Conservation (phyloP, 768 basidiomycete genomes). For the Boletus bicolor region DNA sequence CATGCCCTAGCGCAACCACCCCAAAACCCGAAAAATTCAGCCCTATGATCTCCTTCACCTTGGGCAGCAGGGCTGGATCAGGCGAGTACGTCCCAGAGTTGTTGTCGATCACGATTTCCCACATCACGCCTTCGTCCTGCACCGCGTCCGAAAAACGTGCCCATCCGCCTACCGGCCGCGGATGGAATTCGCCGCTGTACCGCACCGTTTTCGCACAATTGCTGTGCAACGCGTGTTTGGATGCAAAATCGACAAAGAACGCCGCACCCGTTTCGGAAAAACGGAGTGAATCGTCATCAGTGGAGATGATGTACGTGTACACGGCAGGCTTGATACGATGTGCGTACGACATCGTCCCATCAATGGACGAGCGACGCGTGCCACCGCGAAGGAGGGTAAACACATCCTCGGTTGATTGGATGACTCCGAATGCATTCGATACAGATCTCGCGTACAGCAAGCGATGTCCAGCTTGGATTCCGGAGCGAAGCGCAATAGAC, state of each 20-base stretch:
- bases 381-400: constrained; percentile 51
- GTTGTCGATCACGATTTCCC: constrained; percentile 87
- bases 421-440: constrained; percentile 58
- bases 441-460: constrained; percentile 71
- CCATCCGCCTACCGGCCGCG: constrained; percentile 69
- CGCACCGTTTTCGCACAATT: constrained; percentile 66
- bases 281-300: constrained; percentile 70
- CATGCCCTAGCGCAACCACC: constrained; percentile 52
- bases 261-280: constrained; percentile 87
- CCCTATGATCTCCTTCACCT: constrained; percentile 60
- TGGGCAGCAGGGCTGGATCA: constrained; percentile 56
- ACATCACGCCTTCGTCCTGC: constrained; percentile 54
- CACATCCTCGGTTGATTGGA: constrained; percentile 48
- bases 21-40: constrained; percentile 68
- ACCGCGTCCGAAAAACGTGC: constrained; percentile 53
- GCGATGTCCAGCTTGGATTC: constrained; percentile 69
- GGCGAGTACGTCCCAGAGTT: constrained; percentile 85
- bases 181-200: constrained; percentile 80
- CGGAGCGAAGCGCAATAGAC: constrained; percentile 60
- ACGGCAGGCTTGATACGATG: constrained; percentile 74
- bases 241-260: constrained; percentile 83
- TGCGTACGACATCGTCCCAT: constrained; percentile 16
- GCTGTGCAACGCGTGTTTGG: constrained; percentile 82
- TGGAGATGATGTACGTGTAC: constrained; percentile 81
- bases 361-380: constrained; percentile 8